Evolutionary conservation across 78 protist genomes (phyloP).

Genomic region (Creolimax fragrantissima): DNA sequence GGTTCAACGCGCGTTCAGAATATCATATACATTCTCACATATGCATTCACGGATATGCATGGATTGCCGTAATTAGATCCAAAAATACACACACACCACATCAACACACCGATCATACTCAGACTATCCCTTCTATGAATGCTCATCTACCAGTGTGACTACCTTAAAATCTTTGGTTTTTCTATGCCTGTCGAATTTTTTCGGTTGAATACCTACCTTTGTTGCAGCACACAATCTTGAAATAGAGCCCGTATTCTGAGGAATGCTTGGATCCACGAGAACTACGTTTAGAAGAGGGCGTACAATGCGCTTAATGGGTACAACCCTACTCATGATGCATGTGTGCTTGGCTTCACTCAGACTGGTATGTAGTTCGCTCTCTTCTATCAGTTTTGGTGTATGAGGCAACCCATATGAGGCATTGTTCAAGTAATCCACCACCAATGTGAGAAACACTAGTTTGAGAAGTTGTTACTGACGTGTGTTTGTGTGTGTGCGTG

Average conservation of each 20-base stretch:
- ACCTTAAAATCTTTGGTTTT: too few relatives aligned
- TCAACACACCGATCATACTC: too few relatives aligned
- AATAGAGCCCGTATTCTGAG: background rate
- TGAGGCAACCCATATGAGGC: background rate
- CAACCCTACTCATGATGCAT: background rate
- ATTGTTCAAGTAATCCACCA: background rate
- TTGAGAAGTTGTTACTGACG: background rate
- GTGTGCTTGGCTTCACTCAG: background rate
- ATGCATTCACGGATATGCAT: too few relatives aligned
- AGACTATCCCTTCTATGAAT: too few relatives aligned
- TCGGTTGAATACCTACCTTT: background rate
- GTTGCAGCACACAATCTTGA: background rate
- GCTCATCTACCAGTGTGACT: too few relatives aligned
- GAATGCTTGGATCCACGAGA: background rate
- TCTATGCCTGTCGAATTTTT: too few relatives aligned
- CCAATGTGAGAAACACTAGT: background rate
- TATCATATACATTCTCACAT: too few relatives aligned
- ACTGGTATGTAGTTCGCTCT: background rate
- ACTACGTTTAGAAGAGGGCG: background rate
- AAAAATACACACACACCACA: too few relatives aligned
- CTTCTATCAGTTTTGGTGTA: background rate
- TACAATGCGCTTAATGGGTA: background rate
- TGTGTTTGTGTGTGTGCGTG: background rate
- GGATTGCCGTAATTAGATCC: too few relatives aligned
- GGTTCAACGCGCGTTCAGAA: too few relatives aligned